phyloP scores from a whole-genome alignment of 106 monocot genomes.

The Platanthera zijinensis region DNA sequence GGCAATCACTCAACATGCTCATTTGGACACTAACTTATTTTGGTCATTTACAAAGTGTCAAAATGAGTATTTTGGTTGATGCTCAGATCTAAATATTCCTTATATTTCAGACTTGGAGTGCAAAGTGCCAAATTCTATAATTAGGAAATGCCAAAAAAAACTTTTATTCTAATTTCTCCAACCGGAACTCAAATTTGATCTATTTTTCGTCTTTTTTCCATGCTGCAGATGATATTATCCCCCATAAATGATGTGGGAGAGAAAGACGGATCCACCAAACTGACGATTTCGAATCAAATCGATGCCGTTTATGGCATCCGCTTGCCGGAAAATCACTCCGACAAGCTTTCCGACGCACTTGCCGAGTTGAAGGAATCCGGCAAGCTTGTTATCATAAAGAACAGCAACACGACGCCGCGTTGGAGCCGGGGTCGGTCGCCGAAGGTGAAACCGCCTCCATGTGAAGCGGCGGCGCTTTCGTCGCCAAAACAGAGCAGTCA shows the following conservation, averaged over 20 bases:
- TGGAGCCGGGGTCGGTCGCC: constrained; percentile 20
- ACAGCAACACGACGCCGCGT: constrained; percentile 23
- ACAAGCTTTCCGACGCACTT: constrained; percentile 32
- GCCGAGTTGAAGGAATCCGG: constrained; percentile 38
- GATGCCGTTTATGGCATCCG: constrained; percentile 40
- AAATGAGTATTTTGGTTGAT: no score
- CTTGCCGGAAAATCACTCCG: constrained; percentile 31
- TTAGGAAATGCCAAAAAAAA: no score
- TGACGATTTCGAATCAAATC: constrained; percentile 63
- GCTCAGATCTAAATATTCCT: no score
- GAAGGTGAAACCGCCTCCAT: constrained; percentile 6
- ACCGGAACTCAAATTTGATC: background rate
- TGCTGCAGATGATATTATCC: constrained; percentile 58
- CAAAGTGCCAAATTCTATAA: no score
- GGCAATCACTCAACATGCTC: no score
- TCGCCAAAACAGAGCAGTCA: constrained; percentile 10
- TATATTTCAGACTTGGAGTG: no score
- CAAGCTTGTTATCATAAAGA: constrained; percentile 34
- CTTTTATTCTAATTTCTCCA: background rate
- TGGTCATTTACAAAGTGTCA: no score
- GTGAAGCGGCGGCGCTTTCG: background rate
- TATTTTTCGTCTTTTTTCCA: background rate
- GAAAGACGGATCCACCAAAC: constrained; percentile 56
- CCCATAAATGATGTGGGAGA: constrained; percentile 54
- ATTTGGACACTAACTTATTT: no score